Conservation (phyloP, 2,329 filamentous ascomycete genomes). For the Juglanconis sp. region DNA sequence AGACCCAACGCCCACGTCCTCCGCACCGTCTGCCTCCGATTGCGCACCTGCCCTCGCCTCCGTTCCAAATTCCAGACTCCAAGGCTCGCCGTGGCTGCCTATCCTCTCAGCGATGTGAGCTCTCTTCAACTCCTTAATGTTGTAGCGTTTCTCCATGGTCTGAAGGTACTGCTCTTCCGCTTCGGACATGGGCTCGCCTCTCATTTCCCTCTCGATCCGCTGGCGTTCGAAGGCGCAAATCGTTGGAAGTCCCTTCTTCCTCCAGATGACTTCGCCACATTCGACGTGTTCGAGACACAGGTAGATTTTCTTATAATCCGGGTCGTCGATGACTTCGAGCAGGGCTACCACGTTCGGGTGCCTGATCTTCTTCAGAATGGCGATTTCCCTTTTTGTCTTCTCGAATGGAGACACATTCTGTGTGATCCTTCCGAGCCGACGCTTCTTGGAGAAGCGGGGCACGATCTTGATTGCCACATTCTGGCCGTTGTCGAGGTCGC, state of each 20-base stretch:
- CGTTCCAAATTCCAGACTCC: slow-evolving; percentile 78
- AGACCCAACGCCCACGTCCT: slow-evolving; percentile 33
- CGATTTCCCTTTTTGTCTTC: slow-evolving; percentile 93
- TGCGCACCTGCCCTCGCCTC: slow-evolving; percentile 32
- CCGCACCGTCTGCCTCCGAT: slow-evolving; percentile 38
- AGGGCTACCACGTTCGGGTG: slow-evolving; percentile 96
- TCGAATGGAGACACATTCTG: slow-evolving; percentile 59
- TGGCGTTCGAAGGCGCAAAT: slow-evolving; percentile 80
- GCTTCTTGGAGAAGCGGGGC: slow-evolving; percentile 88
- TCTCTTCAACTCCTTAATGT: slow-evolving; percentile 54
- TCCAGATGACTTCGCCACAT: slow-evolving; percentile 90
- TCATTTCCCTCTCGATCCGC: slow-evolving; percentile 71
- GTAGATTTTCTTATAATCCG: slow-evolving; percentile 94
- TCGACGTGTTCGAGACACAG: slow-evolving; percentile 96
- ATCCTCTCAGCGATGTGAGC: slow-evolving; percentile 50
- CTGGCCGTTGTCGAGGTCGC: slow-evolving; percentile 70
- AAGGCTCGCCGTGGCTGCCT: slow-evolving; percentile 54
- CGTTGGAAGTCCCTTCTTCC: slow-evolving; percentile 79
- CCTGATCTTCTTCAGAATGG: slow-evolving; percentile 95
- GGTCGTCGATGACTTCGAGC: slow-evolving; percentile 96
- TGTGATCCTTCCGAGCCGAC: slow-evolving; percentile 80
- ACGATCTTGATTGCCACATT: slow-evolving; percentile 98
- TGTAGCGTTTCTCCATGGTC: slow-evolving; percentile 56
- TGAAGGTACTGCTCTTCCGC: slow-evolving; percentile 61
- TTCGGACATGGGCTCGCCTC: slow-evolving; percentile 53